Conservation (phyloP, 331 rosid species). For the Pyracantha coccinea region DNA sequence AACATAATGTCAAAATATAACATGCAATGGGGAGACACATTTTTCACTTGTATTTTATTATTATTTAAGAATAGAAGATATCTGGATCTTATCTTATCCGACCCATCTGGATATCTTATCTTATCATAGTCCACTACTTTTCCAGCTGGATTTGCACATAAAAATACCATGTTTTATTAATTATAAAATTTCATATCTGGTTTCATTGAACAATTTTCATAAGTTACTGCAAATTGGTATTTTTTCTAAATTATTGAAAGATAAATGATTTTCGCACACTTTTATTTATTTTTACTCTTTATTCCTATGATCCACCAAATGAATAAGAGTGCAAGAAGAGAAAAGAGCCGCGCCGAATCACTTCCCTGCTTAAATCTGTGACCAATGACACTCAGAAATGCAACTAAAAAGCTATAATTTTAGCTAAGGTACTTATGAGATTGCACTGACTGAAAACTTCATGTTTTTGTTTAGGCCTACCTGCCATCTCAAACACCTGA, state of each 20-base stretch:
- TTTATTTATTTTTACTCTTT: no score
- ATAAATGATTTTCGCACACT: no score
- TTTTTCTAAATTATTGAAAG: neutral
- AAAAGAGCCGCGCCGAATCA: neutral
- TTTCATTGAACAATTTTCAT: neutral
- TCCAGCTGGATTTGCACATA: neutral
- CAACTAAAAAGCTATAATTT: neutral
- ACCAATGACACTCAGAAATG: neutral
- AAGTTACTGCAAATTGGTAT: neutral
- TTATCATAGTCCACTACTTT: neutral
- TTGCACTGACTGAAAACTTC: neutral
- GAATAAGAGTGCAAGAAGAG: neutral
- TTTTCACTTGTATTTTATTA: neutral
- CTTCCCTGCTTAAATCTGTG: neutral
- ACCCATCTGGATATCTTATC: no score
- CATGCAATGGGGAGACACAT: neutral
- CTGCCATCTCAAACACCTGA: constrained; percentile 72
- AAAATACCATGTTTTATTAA: no score
- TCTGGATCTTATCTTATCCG: neutral
- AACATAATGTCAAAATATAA: neutral
- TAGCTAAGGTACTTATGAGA: neutral
- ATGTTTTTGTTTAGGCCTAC: constrained; percentile 40
- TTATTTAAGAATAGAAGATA: neutral
- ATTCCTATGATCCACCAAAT: neutral
- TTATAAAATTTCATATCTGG: no score